phyloP scores from a whole-genome alignment of 495 filamentous ascomycete genomes.

The Parathielavia appendiculata region DNA sequence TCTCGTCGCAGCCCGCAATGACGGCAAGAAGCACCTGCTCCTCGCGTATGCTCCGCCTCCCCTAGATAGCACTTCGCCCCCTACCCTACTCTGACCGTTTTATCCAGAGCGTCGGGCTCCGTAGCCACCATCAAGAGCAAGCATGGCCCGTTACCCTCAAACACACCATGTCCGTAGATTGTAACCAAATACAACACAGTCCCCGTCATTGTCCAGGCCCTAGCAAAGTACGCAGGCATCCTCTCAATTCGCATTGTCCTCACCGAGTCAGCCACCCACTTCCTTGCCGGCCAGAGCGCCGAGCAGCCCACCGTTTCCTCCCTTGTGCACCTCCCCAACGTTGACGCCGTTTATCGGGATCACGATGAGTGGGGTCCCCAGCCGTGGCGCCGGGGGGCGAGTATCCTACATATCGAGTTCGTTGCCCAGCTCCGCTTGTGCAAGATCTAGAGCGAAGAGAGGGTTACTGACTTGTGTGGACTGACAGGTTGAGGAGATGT shows the following conservation, averaged over 20 bases:
- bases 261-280: slow-evolving; percentile 63
- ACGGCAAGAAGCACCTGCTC: slow-evolving; percentile 71
- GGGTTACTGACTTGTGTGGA: background rate
- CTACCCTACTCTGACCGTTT: slow-evolving; percentile 29
- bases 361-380: slow-evolving; percentile 69
- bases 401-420: slow-evolving; percentile 82
- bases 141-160: background rate
- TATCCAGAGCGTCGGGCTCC: slow-evolving; percentile 35
- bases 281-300: slow-evolving; percentile 60
- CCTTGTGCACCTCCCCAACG: slow-evolving; percentile 47
- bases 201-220: slow-evolving; percentile 59
- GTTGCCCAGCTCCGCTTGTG: slow-evolving; percentile 35
- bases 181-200: slow-evolving; percentile 33
- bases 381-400: slow-evolving; percentile 62
- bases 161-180: background rate
- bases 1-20: slow-evolving; percentile 39
- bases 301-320: slow-evolving; percentile 62
- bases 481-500: slow-evolving; percentile 25
- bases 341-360: slow-evolving; percentile 71
- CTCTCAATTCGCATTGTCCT: slow-evolving; percentile 77
- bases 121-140: slow-evolving; percentile 80
- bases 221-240: slow-evolving; percentile 48
- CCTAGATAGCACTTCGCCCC: slow-evolving; percentile 31
- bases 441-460: background rate
- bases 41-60: slow-evolving; percentile 53